These are phyloP conservation scores for Amanita phalloides DNA, from an alignment of 768 basidiomycete species.

Conservation along the genomic window DNA sequence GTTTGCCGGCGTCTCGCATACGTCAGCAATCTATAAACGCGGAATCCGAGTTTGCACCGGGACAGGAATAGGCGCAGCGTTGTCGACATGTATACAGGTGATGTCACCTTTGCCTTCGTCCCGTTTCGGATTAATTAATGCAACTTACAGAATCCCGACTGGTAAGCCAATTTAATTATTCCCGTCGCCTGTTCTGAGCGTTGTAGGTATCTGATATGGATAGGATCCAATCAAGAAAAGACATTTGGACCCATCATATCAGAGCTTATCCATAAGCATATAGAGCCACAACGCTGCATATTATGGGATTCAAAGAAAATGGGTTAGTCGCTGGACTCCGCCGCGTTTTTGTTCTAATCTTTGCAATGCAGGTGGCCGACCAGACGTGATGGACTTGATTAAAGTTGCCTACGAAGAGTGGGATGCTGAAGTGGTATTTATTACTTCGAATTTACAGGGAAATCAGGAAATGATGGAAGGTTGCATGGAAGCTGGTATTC, in stretches of 20 bases:
- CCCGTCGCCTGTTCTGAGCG: not conserved
- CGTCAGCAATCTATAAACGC: slow-evolving; percentile 64
- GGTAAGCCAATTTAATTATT: slow-evolving; percentile 20
- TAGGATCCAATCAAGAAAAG: slow-evolving; percentile 76
- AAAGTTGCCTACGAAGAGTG: slow-evolving; percentile 66
- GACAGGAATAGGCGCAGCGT: slow-evolving; percentile 73
- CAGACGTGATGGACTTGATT: slow-evolving; percentile 70
- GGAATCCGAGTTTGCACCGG: slow-evolving; percentile 83
- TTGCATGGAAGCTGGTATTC: slow-evolving; percentile 61
- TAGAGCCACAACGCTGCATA: slow-evolving; percentile 59
- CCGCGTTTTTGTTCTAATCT: not conserved
- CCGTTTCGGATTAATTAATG: slow-evolving; percentile 1
- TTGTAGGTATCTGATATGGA: slow-evolving; percentile 72
- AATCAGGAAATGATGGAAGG: slow-evolving; percentile 80
- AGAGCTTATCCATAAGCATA: slow-evolving; percentile 53
- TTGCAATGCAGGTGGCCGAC: slow-evolving; percentile 41
- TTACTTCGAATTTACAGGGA: slow-evolving; percentile 70
- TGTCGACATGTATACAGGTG: slow-evolving; percentile 77
- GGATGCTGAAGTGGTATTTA: slow-evolving; percentile 77
- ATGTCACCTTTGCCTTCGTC: slow-evolving; percentile 11
- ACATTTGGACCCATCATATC: slow-evolving; percentile 78
- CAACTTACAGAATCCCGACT: slow-evolving; percentile 30
- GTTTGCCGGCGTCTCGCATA: slow-evolving; percentile 79
- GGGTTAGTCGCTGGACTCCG: slow-evolving; percentile 23
- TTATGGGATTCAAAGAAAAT: slow-evolving; percentile 73